Evolutionary conservation across 306 rosid species (phyloP).

Genomic region (Casuarina glauca): DNA sequence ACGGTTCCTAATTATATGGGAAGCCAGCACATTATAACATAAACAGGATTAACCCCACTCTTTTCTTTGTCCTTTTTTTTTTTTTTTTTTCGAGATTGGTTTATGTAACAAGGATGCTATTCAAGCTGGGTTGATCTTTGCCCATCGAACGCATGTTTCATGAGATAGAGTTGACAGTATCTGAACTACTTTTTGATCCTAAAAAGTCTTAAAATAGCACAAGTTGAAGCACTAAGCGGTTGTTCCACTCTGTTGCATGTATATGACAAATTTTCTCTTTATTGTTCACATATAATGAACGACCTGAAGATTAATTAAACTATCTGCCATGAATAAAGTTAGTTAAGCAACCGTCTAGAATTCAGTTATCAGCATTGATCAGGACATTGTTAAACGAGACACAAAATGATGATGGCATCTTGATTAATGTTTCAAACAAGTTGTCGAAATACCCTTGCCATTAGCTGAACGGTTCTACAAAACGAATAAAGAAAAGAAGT

Average conservation of each 20-base stretch:
- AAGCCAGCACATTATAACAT: too few relatives aligned
- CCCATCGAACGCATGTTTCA: slow-evolving; percentile 29
- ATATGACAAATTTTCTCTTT: too few relatives aligned
- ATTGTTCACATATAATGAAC: too few relatives aligned
- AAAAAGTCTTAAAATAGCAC: too few relatives aligned
- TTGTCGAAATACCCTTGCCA: not conserved
- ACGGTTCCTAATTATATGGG: not conserved
- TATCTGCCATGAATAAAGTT: too few relatives aligned
- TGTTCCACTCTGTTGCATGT: too few relatives aligned
- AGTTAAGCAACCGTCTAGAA: not conserved
- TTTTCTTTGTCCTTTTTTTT: not conserved
- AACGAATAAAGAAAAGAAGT: not conserved
- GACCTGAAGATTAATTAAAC: too few relatives aligned
- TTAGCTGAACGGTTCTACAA: not conserved
- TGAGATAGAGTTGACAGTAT: slow-evolving; percentile 10
- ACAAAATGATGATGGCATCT: not conserved
- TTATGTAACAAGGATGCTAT: not conserved
- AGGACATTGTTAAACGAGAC: not conserved
- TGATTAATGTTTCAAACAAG: not conserved
- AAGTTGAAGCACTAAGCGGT: too few relatives aligned
- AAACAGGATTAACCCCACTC: not conserved
- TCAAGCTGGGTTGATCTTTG: slow-evolving; percentile 24
- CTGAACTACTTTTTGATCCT: not conserved
- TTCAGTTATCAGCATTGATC: not conserved
- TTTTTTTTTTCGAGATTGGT: too few relatives aligned